A percentile compares a stretch with the other conserved stretches of the same genome.
Evolutionary conservation across 352 stramenopile species (phyloP).

Genomic region (Globisporangium middletonii): DNA sequence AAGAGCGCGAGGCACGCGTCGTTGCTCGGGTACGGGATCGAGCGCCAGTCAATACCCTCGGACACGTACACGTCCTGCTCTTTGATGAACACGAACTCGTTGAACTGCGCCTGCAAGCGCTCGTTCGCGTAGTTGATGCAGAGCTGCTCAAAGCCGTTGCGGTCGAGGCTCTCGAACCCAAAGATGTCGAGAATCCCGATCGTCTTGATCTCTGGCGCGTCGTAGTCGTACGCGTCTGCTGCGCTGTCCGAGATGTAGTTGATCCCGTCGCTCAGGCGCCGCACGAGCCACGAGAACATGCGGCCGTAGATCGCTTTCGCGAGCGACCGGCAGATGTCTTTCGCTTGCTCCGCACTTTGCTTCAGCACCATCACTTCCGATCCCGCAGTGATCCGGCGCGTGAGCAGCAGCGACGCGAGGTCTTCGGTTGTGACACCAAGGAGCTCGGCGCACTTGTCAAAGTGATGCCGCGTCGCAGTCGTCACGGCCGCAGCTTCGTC

Average conservation of each 20-base stretch:
- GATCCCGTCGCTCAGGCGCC: slow-evolving; percentile 73
- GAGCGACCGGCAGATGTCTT: slow-evolving; percentile 91
- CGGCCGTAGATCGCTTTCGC: slow-evolving; percentile 95
- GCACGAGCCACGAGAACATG: slow-evolving; percentile 95
- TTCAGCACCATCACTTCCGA: slow-evolving; percentile 86
- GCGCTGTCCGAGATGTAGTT: slow-evolving; percentile 51
- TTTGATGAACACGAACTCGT: slow-evolving; percentile 85
- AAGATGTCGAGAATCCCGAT: slow-evolving; percentile 90
- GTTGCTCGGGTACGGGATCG: slow-evolving; percentile 78
- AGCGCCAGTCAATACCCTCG: slow-evolving; percentile 84
- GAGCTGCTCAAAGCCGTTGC: slow-evolving; percentile 80
- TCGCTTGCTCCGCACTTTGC: slow-evolving; percentile 58
- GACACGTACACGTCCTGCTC: slow-evolving; percentile 80
- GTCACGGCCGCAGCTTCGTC: slow-evolving; percentile 52
- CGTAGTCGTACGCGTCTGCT: slow-evolving; percentile 31
- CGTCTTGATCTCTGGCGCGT: slow-evolving; percentile 32
- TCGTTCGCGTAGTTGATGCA: slow-evolving; percentile 84
- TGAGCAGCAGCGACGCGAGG: slow-evolving; percentile 87
- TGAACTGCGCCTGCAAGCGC: slow-evolving; percentile 82
- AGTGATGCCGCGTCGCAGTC: slow-evolving; percentile 26
- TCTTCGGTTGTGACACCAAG: slow-evolving; percentile 77
- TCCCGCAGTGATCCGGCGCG: slow-evolving; percentile 88
- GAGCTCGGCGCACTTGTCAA: slow-evolving; percentile 84
- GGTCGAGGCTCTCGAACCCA: slow-evolving; percentile 79
- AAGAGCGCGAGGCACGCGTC: slow-evolving; percentile 74